Conservation (phyloP, 192 early-diverging fungal genomes). For the Linnemannia zychae region DNA sequence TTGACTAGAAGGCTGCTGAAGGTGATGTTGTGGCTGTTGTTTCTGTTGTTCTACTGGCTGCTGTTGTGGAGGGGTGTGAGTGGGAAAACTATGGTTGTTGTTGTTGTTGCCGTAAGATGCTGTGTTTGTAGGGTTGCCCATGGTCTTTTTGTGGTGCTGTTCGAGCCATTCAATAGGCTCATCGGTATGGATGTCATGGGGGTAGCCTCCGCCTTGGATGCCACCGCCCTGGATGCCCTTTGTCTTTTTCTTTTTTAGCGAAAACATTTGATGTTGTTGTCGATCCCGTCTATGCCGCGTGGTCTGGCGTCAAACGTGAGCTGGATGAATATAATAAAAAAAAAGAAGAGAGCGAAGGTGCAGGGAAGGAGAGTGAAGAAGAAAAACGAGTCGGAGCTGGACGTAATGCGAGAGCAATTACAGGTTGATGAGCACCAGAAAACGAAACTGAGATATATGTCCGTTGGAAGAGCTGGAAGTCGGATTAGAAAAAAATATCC, state of each 20-base stretch:
- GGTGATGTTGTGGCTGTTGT: conserved; percentile 1
- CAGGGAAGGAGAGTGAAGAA: neutral
- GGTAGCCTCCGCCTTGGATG: neutral
- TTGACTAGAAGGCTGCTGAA: conserved; percentile 3
- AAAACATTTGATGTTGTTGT: conserved; percentile 25
- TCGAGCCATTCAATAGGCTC: conserved; percentile 29
- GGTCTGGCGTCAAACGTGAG: conserved; percentile 5
- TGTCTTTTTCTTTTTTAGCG: conserved; percentile 40
- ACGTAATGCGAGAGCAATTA: conserved; percentile 4
- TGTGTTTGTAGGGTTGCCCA: conserved; percentile 13
- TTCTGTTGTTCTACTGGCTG: conserved; percentile 5
- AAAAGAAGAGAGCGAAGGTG: neutral
- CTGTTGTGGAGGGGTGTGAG: neutral
- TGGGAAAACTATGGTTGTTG: neutral
- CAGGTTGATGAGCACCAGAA: neutral
- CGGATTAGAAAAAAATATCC: neutral
- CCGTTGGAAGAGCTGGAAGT: neutral
- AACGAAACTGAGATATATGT: neutral
- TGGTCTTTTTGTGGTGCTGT: conserved; percentile 49
- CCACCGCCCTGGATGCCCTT: conserved; percentile 24
- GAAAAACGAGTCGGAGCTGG: neutral
- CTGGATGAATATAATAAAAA: neutral
- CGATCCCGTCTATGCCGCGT: conserved; percentile 7
- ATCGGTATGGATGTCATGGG: conserved; percentile 16
- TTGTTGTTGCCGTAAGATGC: conserved; percentile 5